These are phyloP conservation scores for Diversispora epigaea DNA, from an alignment of 192 early-diverging fungal genomes.

Conservation along the genomic window DNA sequence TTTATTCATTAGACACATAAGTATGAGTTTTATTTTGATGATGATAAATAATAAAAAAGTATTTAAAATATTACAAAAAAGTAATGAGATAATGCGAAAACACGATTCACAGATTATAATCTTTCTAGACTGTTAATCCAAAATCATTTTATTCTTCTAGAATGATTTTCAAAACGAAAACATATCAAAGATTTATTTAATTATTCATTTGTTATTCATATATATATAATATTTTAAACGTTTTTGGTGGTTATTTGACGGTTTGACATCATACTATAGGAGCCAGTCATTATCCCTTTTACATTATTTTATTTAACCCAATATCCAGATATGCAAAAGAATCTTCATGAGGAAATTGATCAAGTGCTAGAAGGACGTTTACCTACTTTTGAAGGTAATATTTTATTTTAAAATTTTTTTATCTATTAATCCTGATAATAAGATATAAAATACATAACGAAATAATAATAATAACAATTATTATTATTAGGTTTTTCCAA, in stretches of 20 bases:
- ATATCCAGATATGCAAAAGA: background rate
- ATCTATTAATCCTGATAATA: background rate
- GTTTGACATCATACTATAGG: slow-evolving; percentile 10
- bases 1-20: too few relatives aligned
- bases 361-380: background rate
- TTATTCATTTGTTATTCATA: too few relatives aligned
- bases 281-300: slow-evolving; percentile 5
- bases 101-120: too few relatives aligned
- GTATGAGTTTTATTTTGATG: too few relatives aligned
- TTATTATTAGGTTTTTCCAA: slow-evolving; percentile 2
- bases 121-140: too few relatives aligned
- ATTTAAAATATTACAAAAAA: too few relatives aligned
- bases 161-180: too few relatives aligned
- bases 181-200: too few relatives aligned
- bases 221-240: too few relatives aligned
- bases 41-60: too few relatives aligned
- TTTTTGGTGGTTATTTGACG: background rate
- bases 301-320: background rate
- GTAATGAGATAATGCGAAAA: too few relatives aligned
- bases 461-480: background rate
- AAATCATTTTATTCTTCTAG: too few relatives aligned
- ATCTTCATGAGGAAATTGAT: slow-evolving; percentile 23
- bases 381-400: background rate
- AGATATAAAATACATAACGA: background rate
- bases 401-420: background rate